phyloP scores from a whole-genome alignment of 2,329 filamentous ascomycete species.

The Verticillium isaacii region DNA sequence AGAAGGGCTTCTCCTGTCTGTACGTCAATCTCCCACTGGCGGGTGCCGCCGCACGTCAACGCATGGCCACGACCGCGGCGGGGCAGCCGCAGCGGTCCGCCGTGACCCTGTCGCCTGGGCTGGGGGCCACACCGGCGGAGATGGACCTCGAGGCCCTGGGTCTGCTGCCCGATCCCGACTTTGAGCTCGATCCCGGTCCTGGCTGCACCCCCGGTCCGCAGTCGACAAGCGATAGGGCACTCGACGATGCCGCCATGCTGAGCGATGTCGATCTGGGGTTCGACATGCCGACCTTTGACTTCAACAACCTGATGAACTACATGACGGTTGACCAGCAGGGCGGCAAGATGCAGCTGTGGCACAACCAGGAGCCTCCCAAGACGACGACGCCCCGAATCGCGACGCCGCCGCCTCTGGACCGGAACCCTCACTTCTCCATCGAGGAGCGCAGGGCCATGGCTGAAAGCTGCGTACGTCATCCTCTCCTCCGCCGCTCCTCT shows the following conservation, averaged over 20 bases:
- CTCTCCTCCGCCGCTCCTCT: background rate
- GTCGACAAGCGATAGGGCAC: background rate
- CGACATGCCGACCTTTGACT: conserved; percentile 27
- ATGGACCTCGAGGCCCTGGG: background rate
- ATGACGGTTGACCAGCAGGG: conserved; percentile 5
- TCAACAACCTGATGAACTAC: conserved; percentile 12
- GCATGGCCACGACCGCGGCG: background rate
- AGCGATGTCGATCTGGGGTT: background rate
- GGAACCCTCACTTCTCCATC: background rate
- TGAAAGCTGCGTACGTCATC: background rate
- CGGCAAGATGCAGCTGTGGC: background rate
- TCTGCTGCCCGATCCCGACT: background rate
- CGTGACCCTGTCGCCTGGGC: background rate
- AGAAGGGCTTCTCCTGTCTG: conserved; percentile 33
- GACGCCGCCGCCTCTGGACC: background rate
- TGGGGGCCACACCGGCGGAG: background rate
- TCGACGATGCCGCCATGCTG: background rate
- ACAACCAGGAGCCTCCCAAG: background rate
- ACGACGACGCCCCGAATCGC: background rate
- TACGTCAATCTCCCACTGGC: conserved; percentile 19
- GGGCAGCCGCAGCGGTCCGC: background rate
- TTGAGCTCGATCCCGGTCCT: background rate
- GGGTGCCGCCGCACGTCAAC: background rate
- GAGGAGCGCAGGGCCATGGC: background rate
- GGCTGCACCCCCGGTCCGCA: background rate